Conservation (phyloP, 345 rosid genomes). For the Turritis glabra region DNA sequence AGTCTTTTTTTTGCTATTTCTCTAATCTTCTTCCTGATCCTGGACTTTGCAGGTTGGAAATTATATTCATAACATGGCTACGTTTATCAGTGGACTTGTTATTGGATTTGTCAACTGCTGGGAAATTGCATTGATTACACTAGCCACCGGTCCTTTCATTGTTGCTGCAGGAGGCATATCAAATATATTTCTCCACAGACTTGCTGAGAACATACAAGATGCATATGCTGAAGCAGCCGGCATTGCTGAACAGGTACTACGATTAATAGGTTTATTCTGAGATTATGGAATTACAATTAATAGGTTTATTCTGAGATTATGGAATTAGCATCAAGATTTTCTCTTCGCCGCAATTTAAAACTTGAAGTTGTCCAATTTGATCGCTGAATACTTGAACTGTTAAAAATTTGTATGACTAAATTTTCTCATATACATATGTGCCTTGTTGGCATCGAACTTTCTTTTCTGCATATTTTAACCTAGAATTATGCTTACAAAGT, state of each 20-base stretch:
- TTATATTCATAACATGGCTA: slow-evolving; percentile 98
- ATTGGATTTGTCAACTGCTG: slow-evolving; percentile 92
- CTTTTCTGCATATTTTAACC: neutral
- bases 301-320: slow-evolving; percentile 17
- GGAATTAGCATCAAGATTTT: neutral
- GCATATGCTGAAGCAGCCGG: slow-evolving; percentile 99
- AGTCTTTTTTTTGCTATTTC: slow-evolving; percentile 2
- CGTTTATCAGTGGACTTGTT: slow-evolving; percentile 86
- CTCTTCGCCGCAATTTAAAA: neutral
- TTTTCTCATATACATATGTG: slow-evolving; percentile 6
- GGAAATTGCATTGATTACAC: slow-evolving; percentile 86
- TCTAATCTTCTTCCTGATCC: slow-evolving; percentile 8
- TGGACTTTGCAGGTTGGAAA: slow-evolving; percentile 73
- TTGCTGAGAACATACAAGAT: slow-evolving; percentile 98
- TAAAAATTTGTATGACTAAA: neutral
- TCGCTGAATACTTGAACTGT: neutral
- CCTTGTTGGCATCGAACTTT: neutral
- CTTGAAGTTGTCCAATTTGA: slow-evolving; percentile 11
- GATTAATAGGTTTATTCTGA: slow-evolving; percentile 20
- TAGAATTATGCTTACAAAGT: slow-evolving; percentile 17
- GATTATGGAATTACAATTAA: slow-evolving; percentile 10
- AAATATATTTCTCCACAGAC: slow-evolving; percentile 92
- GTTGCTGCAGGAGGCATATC: slow-evolving; percentile 99
- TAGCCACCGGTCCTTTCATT: slow-evolving; percentile 93
- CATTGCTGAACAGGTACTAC: slow-evolving; percentile 90